These are phyloP conservation scores for Centaurea solstitialis DNA, from an alignment of 129 eudicot species.

Conservation along the genomic window DNA sequence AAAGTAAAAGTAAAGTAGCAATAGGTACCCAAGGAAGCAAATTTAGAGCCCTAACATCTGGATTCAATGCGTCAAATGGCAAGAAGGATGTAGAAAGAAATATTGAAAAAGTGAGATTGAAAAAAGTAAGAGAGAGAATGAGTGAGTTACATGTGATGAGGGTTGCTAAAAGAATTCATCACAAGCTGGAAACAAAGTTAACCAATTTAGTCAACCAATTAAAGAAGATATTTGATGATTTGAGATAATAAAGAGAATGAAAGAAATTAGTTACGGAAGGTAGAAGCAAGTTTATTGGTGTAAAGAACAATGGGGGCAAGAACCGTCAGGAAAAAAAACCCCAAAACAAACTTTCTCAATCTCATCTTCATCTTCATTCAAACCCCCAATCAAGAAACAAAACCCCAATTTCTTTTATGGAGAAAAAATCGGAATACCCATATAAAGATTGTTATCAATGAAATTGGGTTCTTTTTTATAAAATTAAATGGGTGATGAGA, in stretches of 20 bases:
- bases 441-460: too few relatives aligned
- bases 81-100: neutral
- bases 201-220: too few relatives aligned
- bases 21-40: constrained; percentile 58
- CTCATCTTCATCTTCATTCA: constrained; percentile 35
- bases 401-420: neutral
- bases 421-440: neutral
- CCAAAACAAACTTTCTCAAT: constrained; percentile 41
- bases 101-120: too few relatives aligned
- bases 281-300: constrained; percentile 47
- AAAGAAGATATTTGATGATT: too few relatives aligned
- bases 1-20: neutral
- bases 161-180: too few relatives aligned
- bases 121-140: too few relatives aligned
- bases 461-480: neutral
- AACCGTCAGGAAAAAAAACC: constrained; percentile 54
- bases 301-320: constrained; percentile 66
- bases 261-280: neutral
- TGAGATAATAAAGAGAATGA: neutral
- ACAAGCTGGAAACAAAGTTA: too few relatives aligned
- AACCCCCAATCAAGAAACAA: neutral
- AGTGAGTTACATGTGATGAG: too few relatives aligned
- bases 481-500: too few relatives aligned
- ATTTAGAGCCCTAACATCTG: constrained; percentile 46
- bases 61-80: constrained; percentile 35